These are phyloP conservation scores for Trichoderma afroharzianum DNA, from an alignment of 2,329 filamentous ascomycete genomes.

Conservation along the genomic window DNA sequence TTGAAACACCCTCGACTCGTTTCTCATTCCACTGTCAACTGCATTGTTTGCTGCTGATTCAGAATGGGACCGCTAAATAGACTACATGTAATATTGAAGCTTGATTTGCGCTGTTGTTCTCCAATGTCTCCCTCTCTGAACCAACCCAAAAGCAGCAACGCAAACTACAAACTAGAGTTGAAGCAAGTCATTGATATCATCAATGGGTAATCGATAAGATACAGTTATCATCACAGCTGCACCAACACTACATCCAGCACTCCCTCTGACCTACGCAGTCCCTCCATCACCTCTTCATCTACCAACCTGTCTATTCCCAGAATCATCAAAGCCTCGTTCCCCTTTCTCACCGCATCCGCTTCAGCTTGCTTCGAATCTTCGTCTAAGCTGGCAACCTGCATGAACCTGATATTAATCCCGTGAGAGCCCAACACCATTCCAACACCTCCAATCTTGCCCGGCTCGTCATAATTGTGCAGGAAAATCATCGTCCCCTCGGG, in stretches of 20 bases:
- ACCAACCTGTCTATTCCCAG: constrained; percentile 67
- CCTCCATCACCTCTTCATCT: constrained; percentile 50
- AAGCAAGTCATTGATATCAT: no score
- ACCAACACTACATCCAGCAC: constrained; percentile 56
- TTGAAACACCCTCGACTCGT: neutral
- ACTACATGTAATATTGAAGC: neutral
- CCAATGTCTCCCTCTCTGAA: neutral
- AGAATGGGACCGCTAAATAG: neutral
- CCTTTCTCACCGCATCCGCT: constrained; percentile 24
- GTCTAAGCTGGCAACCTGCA: constrained; percentile 64
- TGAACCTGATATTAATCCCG: constrained; percentile 75
- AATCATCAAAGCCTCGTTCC: constrained; percentile 70
- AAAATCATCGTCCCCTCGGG: constrained; percentile 74
- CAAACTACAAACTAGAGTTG: no score
- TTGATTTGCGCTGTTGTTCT: neutral
- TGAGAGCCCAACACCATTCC: constrained; percentile 66
- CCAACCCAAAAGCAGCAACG: neutral
- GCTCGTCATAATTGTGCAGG: constrained; percentile 75
- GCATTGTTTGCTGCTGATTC: neutral
- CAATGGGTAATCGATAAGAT: neutral
- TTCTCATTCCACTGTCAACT: neutral
- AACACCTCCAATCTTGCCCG: constrained; percentile 78
- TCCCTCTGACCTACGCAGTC: constrained; percentile 47
- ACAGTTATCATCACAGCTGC: constrained; percentile 34
- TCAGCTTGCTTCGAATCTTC: constrained; percentile 17